Evolutionary conservation across 1,284 basidiomycete genomes (phyloP), one percentile per base, ranked within the genome.

Genomic region (Cystobasidiaceae sp.): DNA sequence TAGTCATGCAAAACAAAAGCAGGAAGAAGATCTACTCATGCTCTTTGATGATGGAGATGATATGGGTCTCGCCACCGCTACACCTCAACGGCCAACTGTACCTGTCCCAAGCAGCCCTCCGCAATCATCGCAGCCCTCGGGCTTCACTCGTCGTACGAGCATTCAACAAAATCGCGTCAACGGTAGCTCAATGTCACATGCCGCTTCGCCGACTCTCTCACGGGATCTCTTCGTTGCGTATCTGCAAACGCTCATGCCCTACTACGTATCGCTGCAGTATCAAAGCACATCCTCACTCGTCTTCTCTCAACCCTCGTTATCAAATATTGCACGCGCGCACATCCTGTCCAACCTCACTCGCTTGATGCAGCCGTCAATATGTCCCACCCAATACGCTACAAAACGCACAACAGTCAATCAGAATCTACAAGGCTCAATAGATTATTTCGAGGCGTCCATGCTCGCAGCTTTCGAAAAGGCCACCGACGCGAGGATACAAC

Each of bases 381-480:
- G 88, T 69, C 89, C 92, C 0, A 78, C 91, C 1, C 81, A 82
- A 3, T 79, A 82, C 69, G 67, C 51, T 15, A 45, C 55, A n/a
- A 52, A 41, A 28, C 41, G 54, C 13, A n/a, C 81, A 3, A 78
- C 82, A 32, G 79, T 88, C 23, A 79, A 82, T 15, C 77, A 83
- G 5, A 83, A 87, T 5, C 80, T 94, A n/a, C 82, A 89, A 17
- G 81, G 85, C 0, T 86, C 87, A 0, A 85, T 87, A 72, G 91
- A 96, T 72, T 82, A 89, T 3, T 96, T 96, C 75, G 90, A 97
- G 70, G 88, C 88, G 3, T 83, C 82, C 7, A 80, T 93, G 19
- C 80, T 97, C 15, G 83, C 86, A 0, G 86, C 87, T 0, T 97
- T 97, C 72, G 92, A 96, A 73, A 79, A 80, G 25, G 87, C 88